Evolutionary conservation across 495 filamentous ascomycete genomes (phyloP).

Genomic region (Xylaria scruposa): DNA sequence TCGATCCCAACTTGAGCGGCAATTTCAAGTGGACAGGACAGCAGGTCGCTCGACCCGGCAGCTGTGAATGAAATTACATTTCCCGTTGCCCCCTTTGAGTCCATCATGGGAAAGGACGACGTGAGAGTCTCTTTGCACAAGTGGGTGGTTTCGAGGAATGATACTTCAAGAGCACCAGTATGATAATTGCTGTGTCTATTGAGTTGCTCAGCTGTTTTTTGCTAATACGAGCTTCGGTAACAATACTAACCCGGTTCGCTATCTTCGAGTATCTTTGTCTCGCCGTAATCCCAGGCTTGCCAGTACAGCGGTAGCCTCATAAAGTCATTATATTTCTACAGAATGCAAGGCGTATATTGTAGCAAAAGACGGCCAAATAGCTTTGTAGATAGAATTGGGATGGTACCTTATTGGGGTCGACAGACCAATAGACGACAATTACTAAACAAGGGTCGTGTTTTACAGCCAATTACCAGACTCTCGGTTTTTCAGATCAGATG

Average conservation of each 20-base stretch:
- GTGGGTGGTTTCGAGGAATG: background rate
- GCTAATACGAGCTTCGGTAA: too few relatives aligned
- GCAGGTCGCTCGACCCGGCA: too few relatives aligned
- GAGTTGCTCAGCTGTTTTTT: background rate
- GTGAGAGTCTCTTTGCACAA: background rate
- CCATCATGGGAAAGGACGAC: too few relatives aligned
- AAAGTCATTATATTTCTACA: background rate
- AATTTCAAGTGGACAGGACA: too few relatives aligned
- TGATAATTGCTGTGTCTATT: background rate
- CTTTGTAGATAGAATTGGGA: background rate
- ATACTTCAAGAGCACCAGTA: background rate
- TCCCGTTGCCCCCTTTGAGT: too few relatives aligned
- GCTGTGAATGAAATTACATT: too few relatives aligned
- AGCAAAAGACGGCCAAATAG: background rate
- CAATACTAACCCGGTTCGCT: too few relatives aligned
- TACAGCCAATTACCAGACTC: background rate
- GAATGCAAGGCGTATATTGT: background rate
- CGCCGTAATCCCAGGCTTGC: too few relatives aligned
- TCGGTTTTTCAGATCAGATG: background rate
- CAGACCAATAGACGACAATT: background rate
- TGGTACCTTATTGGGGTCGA: background rate
- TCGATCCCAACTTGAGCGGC: too few relatives aligned
- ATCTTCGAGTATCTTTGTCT: too few relatives aligned
- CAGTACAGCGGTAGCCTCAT: background rate
- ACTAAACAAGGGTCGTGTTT: background rate